phyloP scores from a whole-genome alignment of 2,329 filamentous ascomycete genomes.

The Fusarium longipes region DNA sequence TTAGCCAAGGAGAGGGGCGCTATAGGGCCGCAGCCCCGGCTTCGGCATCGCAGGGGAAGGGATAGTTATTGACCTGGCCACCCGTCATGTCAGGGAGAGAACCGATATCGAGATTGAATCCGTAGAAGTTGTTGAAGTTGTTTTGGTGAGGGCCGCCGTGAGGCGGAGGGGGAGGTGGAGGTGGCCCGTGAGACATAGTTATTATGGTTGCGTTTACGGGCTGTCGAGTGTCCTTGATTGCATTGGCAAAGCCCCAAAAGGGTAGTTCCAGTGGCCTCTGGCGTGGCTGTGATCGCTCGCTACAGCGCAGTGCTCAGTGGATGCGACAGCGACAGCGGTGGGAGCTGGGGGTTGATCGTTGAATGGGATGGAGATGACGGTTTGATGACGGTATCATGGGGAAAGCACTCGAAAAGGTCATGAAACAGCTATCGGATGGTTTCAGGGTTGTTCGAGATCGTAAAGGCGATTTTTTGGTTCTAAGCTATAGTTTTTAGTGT shows the following conservation, averaged over 20 bases:
- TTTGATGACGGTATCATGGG: constrained; percentile 12
- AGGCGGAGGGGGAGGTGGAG: constrained; percentile 51
- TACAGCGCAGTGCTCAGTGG: constrained; percentile 23
- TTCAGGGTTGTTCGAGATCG: not conserved
- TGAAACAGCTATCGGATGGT: not conserved
- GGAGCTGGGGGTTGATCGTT: constrained; percentile 1
- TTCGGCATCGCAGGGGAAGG: constrained; percentile 18
- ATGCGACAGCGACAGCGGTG: constrained; percentile 4
- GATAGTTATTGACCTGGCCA: constrained; percentile 41
- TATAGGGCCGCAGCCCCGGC: constrained; percentile 35
- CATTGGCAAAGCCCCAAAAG: constrained; percentile 43
- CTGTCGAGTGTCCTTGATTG: constrained; percentile 41
- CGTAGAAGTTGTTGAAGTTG: constrained; percentile 51
- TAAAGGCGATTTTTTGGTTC: constrained; percentile 9
- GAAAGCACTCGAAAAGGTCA: not conserved
- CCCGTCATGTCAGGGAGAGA: constrained; percentile 45
- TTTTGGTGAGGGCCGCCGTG: constrained; percentile 33
- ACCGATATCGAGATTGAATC: constrained; percentile 50
- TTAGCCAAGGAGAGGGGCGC: constrained; percentile 13
- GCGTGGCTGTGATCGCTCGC: constrained; percentile 10
- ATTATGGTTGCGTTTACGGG: constrained; percentile 28
- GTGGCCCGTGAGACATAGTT: constrained; percentile 52
- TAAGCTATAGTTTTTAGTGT: not conserved
- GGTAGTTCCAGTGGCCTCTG: constrained; percentile 23
- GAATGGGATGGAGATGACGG: constrained; percentile 13